Evolutionary conservation across 495 filamentous ascomycete genomes (phyloP).

Genomic region (Choiromyces venosus): DNA sequence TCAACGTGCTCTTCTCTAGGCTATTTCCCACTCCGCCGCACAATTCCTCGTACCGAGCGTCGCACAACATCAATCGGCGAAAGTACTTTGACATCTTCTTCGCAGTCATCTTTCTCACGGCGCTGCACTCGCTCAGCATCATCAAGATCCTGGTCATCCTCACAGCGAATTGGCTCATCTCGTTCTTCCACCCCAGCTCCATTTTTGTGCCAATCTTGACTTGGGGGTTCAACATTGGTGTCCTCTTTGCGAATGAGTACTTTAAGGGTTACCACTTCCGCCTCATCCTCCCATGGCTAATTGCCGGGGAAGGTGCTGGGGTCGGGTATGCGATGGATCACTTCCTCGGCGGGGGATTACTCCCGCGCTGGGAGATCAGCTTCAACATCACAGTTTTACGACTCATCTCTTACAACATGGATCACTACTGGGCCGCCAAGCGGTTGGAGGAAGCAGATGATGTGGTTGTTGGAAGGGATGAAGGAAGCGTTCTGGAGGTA

Average conservation of each 20-base stretch:
- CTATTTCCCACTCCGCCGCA: constrained; percentile 34
- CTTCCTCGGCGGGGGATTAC: constrained; percentile 62
- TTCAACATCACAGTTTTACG: constrained; percentile 96
- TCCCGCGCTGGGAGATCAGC: constrained; percentile 84
- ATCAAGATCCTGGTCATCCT: constrained; percentile 77
- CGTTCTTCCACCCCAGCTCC: constrained; percentile 39
- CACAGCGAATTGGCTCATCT: constrained; percentile 70
- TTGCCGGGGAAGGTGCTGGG: constrained; percentile 40
- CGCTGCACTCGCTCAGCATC: constrained; percentile 77
- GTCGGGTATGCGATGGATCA: constrained; percentile 44
- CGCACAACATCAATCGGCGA: constrained; percentile 57
- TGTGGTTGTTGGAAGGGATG: constrained; percentile 20
- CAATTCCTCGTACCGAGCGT: constrained; percentile 27
- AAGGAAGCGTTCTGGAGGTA: constrained; percentile 77
- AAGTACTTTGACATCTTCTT: constrained; percentile 79
- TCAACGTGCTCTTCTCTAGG: constrained; percentile 48
- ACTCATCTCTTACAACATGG: constrained; percentile 92
- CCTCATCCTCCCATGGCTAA: constrained; percentile 54
- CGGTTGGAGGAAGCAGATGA: constrained; percentile 45
- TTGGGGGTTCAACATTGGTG: constrained; percentile 87
- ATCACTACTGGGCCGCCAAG: constrained; percentile 88
- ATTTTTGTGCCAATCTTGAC: constrained; percentile 50
- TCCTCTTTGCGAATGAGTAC: constrained; percentile 86
- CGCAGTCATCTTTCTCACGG: constrained; percentile 67
- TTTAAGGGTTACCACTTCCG: constrained; percentile 68